Conservation (phyloP, 2,329 filamentous ascomycete genomes). For the Aspergillus aculeatinus region DNA sequence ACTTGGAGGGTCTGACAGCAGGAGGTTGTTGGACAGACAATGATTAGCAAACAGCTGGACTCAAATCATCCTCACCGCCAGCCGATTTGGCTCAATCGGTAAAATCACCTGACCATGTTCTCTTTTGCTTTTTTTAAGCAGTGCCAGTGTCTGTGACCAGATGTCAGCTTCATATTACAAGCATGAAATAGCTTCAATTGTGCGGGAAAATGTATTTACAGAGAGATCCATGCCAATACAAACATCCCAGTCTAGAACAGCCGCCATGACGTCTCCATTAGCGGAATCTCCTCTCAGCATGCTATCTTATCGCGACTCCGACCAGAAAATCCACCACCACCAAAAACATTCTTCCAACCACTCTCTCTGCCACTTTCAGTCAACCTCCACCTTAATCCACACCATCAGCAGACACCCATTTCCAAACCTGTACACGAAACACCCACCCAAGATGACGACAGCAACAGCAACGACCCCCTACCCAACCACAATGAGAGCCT, state of each 20-base stretch:
- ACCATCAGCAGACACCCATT: not conserved
- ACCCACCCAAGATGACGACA: not conserved
- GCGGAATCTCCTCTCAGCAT: not conserved
- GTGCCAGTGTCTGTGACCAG: no score
- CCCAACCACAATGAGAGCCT: slow-evolving; percentile 54
- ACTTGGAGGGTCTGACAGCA: not conserved
- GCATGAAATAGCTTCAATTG: not conserved
- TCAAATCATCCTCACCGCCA: no score
- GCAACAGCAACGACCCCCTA: not conserved
- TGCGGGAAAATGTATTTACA: no score
- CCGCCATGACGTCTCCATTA: not conserved
- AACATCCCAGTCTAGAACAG: no score
- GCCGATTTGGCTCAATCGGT: no score
- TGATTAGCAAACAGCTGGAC: not conserved
- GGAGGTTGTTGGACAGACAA: not conserved
- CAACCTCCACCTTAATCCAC: not conserved
- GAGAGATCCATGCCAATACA: no score
- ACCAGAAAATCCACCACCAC: not conserved
- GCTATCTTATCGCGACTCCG: not conserved
- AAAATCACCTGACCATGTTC: no score
- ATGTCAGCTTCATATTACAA: not conserved
- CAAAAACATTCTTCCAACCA: not conserved
- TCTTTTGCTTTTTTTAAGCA: no score
- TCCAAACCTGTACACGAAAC: not conserved
- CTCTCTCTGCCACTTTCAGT: not conserved